These are phyloP conservation scores for Wickerhamomyces queroliae DNA, from an alignment of 805 yeast species.

Conservation along the genomic window DNA sequence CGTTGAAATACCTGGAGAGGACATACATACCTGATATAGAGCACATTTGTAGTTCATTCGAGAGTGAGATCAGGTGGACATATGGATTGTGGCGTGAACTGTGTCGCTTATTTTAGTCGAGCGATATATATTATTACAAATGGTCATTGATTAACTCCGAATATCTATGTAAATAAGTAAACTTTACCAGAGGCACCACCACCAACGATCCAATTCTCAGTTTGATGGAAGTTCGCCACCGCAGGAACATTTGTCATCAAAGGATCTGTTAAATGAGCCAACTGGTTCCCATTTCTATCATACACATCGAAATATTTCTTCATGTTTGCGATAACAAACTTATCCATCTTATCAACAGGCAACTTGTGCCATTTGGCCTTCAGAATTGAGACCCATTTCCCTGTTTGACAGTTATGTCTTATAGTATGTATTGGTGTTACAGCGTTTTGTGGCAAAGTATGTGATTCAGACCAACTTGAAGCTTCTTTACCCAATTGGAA, in stretches of 20 bases:
- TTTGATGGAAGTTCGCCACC: slow-evolving; percentile 76
- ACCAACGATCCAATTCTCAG: slow-evolving; percentile 86
- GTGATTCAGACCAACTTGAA: slow-evolving; percentile 13
- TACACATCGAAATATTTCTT: slow-evolving; percentile 81
- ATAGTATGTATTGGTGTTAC: slow-evolving; percentile 59
- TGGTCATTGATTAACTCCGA: too few relatives aligned
- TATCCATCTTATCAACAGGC: slow-evolving; percentile 68
- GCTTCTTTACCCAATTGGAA: slow-evolving; percentile 45
- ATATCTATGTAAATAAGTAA: slow-evolving; percentile 40
- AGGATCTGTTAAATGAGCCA: slow-evolving; percentile 65
- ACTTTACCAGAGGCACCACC: slow-evolving; percentile 93
- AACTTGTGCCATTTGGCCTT: slow-evolving; percentile 81
- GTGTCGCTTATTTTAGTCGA: too few relatives aligned
- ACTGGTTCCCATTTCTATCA: slow-evolving; percentile 65
- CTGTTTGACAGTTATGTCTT: slow-evolving; percentile 92
- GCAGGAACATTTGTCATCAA: slow-evolving; percentile 90
- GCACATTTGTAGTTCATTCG: too few relatives aligned
- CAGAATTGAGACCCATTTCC: slow-evolving; percentile 92
- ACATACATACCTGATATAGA: too few relatives aligned
- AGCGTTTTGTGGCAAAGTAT: slow-evolving; percentile 21
- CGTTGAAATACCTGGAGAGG: too few relatives aligned
- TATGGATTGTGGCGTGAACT: too few relatives aligned
- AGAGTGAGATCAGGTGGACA: too few relatives aligned
- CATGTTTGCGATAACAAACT: slow-evolving; percentile 93
- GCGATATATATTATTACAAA: too few relatives aligned